Conservation (phyloP, 306 rosid genomes). For the Cucurbita maxima region DNA sequence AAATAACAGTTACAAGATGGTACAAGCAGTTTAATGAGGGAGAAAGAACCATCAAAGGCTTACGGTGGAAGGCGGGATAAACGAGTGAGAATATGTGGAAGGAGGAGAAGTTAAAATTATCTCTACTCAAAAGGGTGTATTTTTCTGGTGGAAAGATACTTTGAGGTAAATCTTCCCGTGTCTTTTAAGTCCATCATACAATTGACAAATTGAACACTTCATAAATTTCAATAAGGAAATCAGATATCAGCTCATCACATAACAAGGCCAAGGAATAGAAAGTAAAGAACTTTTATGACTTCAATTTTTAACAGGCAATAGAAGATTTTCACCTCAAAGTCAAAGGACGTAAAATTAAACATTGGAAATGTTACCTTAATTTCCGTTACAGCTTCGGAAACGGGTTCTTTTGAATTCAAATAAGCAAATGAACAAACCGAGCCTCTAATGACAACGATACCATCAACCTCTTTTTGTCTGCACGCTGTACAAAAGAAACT, state of each 20-base stretch:
- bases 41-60: too few species aligned
- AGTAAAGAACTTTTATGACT: background rate
- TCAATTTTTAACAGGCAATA: background rate
- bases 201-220: background rate
- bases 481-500: constrained; percentile 30
- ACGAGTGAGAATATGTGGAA: too few species aligned
- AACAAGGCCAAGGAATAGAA: background rate
- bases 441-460: constrained; percentile 55
- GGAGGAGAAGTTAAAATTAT: too few species aligned
- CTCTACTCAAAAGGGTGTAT: too few species aligned
- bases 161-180: too few species aligned
- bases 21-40: too few species aligned
- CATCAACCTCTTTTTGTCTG: constrained; percentile 56
- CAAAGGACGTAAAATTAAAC: background rate
- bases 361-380: constrained; percentile 44
- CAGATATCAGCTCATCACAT: background rate
- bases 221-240: background rate
- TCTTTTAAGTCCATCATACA: background rate
- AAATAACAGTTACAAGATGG: too few species aligned
- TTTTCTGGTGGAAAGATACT: too few species aligned
- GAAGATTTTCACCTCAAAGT: background rate
- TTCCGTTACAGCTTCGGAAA: constrained; percentile 57
- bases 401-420: constrained; percentile 58
- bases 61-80: too few species aligned
- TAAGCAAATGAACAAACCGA: constrained; percentile 73